Evolutionary conservation across 2,329 filamentous ascomycete genomes (phyloP).

Genomic region (Ascochyta pisi): DNA sequence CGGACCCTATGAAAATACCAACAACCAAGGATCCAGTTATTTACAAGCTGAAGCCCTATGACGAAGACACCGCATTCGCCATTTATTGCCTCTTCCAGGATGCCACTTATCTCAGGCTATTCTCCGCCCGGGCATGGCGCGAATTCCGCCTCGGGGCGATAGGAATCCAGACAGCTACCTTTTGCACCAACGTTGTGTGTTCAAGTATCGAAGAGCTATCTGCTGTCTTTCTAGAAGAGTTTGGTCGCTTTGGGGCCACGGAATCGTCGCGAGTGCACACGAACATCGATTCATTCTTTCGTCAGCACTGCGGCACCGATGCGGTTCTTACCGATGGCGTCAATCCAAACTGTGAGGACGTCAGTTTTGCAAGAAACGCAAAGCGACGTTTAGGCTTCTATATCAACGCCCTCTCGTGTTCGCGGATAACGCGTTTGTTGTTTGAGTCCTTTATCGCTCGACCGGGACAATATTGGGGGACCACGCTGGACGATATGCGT

Average conservation of each 20-base stretch:
- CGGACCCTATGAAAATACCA: neutral
- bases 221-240: neutral
- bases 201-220: neutral
- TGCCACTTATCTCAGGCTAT: conserved; percentile 34
- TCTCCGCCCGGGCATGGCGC: conserved; percentile 39
- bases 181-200: conserved; percentile 43
- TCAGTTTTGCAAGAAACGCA: neutral
- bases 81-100: conserved; percentile 42
- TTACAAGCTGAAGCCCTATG: conserved; percentile 16
- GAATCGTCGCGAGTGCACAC: neutral
- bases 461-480: neutral
- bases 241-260: neutral
- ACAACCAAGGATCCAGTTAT: neutral
- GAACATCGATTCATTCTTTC: conserved; percentile 2
- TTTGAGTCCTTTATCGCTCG: neutral
- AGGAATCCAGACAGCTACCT: conserved; percentile 42
- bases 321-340: neutral
- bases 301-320: conserved; percentile 1
- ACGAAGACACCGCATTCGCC: conserved; percentile 21
- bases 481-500: neutral
- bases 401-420: neutral
- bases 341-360: conserved; percentile 1
- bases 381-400: conserved; percentile 5
- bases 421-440: neutral
- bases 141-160: conserved; percentile 39